phyloP scores from a whole-genome alignment of 352 stramenopile genomes.

The Phytophthora ohioensis region DNA sequence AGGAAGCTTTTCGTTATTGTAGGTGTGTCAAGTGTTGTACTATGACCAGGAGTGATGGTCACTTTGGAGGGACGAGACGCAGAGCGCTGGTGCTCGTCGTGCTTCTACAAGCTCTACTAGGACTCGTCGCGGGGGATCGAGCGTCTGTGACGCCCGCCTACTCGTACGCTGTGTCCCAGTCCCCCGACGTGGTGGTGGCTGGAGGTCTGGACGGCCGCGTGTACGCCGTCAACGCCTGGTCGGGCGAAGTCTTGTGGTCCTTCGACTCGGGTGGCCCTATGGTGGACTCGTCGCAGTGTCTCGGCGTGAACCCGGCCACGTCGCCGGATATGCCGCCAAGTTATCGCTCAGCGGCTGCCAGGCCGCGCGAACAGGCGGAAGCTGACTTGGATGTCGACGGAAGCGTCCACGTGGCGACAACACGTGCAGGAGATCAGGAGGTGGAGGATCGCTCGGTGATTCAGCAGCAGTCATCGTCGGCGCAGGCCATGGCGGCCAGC shows the following conservation, averaged over 20 bases:
- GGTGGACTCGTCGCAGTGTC: conserved; percentile 72
- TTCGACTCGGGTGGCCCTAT: conserved; percentile 88
- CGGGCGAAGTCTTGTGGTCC: conserved; percentile 78
- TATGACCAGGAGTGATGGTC: conserved; percentile 30
- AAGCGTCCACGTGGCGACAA: conserved; percentile 31
- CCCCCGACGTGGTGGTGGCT: conserved; percentile 68
- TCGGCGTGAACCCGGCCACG: conserved; percentile 16
- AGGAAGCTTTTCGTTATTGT: conserved; percentile 4
- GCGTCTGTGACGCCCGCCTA: conserved; percentile 11
- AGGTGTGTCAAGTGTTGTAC: conserved; percentile 15
- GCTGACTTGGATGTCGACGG: conserved; percentile 37
- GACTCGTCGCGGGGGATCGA: neutral
- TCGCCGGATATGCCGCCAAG: conserved; percentile 15
- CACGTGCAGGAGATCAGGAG: conserved; percentile 9
- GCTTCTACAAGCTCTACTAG: neutral
- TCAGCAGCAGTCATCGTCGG: conserved; percentile 31
- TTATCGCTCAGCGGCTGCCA: conserved; percentile 19
- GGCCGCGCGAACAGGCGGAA: conserved; percentile 9
- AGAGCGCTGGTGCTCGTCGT: conserved; percentile 17
- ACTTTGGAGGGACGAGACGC: conserved; percentile 13
- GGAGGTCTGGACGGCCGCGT: conserved; percentile 79
- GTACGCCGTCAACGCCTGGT: conserved; percentile 84
- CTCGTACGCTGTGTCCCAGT: conserved; percentile 30
- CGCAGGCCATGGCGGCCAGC: conserved; percentile 41
- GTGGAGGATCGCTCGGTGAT: conserved; percentile 41